Base-by-base conservation (phyloP, 352 stramenopile species). In the Globisporangium spiculum region DNA sequence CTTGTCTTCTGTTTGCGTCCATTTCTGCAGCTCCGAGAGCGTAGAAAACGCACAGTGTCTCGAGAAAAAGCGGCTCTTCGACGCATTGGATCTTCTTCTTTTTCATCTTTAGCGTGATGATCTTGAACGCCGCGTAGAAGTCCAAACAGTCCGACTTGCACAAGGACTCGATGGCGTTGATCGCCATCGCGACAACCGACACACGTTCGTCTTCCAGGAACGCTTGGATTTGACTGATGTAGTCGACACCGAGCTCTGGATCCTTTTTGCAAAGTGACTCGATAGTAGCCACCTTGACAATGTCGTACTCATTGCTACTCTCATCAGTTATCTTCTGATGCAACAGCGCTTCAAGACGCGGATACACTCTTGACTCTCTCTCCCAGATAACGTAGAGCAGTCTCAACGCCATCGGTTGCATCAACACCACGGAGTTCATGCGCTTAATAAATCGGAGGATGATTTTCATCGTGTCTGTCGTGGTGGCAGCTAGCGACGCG, bases 81-180 rank as follows among this genome's bases (percentile, higher is more conserved):
- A 70, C 67, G 62, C 80, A 89, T 4, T 54, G 53, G 3, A 94
- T 72, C 59, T 84, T 89, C 32, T 83, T 82, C 66, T 93, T 92
- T 34, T 77, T 78, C 59, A 90, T 71, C 65, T 92, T 94, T 41
- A 79, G 69, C 3, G 79, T 46, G 32, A 94, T 78, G 38, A 89
- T 92, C 76, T 93, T 94, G 69, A 91, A 83, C 8, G 76, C 83
- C 0, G 86, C 81, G 60, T 87, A 88, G 56, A 91, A 91, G 69
- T 94, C 87, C 56, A 94, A 72, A 41, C 82, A 90, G 58, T 93
- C 85, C 10, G 66, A 78, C 20, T 66, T 58, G 67, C 85, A 92
- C 34, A 94, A 68, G 20, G 76, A 63, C 9, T 75, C 71, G 44
- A 93, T 84, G 4, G 83, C 86, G 38, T 86, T 75, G 32, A 94